Evolutionary conservation across 768 basidiomycete species (phyloP).

Genomic region (Suillus discolor): DNA sequence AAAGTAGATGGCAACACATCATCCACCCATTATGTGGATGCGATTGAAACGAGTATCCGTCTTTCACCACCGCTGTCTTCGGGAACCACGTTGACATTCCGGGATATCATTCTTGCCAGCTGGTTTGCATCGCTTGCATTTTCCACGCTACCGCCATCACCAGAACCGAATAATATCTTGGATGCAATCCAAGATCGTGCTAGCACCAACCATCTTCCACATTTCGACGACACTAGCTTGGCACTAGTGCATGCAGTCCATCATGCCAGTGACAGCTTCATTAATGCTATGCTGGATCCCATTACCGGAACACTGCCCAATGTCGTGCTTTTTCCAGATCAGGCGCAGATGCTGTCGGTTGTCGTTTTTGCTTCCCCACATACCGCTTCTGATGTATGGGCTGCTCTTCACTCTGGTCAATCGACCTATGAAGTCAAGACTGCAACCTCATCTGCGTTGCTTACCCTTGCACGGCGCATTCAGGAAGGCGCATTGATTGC

Average conservation of each 20-base stretch:
- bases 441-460: constrained; percentile 42
- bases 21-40: constrained; percentile 42
- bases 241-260: constrained; percentile 39
- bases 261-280: constrained; percentile 34
- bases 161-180: constrained; percentile 24
- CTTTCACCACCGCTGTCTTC: constrained; percentile 6
- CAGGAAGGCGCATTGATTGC: constrained; percentile 35
- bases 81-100: constrained; percentile 29
- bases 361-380: constrained; percentile 40
- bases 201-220: constrained; percentile 25
- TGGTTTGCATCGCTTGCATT: constrained; percentile 38
- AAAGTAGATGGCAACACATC: constrained; percentile 29
- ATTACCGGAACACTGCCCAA: constrained; percentile 43
- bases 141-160: constrained; percentile 25
- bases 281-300: constrained; percentile 35
- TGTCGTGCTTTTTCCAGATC: constrained; percentile 44
- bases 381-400: constrained; percentile 16
- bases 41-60: constrained; percentile 35
- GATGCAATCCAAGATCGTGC: constrained; percentile 20
- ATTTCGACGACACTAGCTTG: constrained; percentile 35
- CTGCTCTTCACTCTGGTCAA: constrained; percentile 29
- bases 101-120: constrained; percentile 42
- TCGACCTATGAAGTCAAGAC: constrained; percentile 25
- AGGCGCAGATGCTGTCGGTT: constrained; percentile 36
- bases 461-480: constrained; percentile 48